Evolutionary conservation across 2,329 filamentous ascomycete genomes (phyloP).

Genomic region (Tolypocladium pustulatum): DNA sequence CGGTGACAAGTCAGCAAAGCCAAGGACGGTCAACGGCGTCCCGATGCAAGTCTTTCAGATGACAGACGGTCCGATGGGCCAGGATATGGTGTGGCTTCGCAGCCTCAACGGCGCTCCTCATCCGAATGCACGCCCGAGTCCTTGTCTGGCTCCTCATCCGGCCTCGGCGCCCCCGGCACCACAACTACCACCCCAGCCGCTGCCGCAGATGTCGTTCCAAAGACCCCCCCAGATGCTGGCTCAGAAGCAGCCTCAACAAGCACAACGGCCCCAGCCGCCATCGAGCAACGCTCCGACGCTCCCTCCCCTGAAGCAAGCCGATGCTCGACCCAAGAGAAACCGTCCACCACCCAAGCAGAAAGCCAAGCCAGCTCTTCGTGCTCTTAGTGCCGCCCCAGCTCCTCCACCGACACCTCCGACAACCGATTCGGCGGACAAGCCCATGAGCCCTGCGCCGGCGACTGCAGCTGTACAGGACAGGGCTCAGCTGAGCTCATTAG

Average conservation of each 20-base stretch:
- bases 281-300: constrained; percentile 6
- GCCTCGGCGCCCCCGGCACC: not conserved
- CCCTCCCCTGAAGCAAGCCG: constrained; percentile 13
- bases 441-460: constrained; percentile 13
- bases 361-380: constrained; percentile 3
- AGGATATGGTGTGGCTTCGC: constrained; percentile 24
- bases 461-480: not conserved
- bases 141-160: not conserved
- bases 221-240: not conserved
- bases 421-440: constrained; percentile 24
- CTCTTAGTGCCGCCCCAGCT: not conserved
- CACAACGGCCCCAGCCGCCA: constrained; percentile 4
- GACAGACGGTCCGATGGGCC: constrained; percentile 22
- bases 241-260: not conserved
- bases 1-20: constrained; percentile 14
- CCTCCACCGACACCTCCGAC: constrained; percentile 27
- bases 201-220: not conserved
- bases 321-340: constrained; percentile 4
- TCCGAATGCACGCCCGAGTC: constrained; percentile 3
- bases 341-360: constrained; percentile 10
- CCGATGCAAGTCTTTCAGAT: constrained; percentile 34
- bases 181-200: not conserved
- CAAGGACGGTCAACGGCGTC: constrained; percentile 23
- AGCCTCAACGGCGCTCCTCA: constrained; percentile 18
- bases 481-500: not conserved